Evolutionary conservation across 2,329 filamentous ascomycete genomes (phyloP).

Genomic region (Myriosclerotinia duriaeana): DNA sequence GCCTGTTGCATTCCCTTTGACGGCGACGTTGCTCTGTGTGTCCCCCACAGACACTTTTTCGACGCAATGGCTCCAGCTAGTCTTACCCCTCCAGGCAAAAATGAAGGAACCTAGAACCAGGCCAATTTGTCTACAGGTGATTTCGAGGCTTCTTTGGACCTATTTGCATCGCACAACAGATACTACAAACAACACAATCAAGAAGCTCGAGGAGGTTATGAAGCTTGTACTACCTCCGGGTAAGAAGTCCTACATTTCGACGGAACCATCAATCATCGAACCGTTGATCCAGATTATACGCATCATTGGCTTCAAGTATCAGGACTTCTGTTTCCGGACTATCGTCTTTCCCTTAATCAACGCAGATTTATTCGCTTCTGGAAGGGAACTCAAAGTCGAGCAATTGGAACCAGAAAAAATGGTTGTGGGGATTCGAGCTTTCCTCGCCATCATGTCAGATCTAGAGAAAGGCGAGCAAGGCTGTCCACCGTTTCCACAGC

Average conservation of each 20-base stretch:
- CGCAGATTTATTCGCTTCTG: conserved; percentile 77
- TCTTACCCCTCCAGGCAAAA: conserved; percentile 74
- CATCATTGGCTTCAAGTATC: conserved; percentile 89
- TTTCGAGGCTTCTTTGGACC: conserved; percentile 89
- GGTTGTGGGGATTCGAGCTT: conserved; percentile 94
- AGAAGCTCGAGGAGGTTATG: conserved; percentile 87
- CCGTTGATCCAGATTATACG: conserved; percentile 91
- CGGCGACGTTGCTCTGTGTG: conserved; percentile 82
- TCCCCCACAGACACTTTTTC: conserved; percentile 82
- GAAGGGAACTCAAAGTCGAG: conserved; percentile 66
- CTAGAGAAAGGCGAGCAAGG: conserved; percentile 79
- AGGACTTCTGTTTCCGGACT: conserved; percentile 86
- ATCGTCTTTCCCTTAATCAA: conserved; percentile 97
- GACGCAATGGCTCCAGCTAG: conserved; percentile 80
- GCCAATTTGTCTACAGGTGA: conserved; percentile 79
- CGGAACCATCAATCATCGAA: conserved; percentile 80
- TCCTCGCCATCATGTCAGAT: conserved; percentile 89
- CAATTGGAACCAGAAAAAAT: conserved; percentile 94
- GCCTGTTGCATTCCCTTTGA: conserved; percentile 83
- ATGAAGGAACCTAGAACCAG: conserved; percentile 80
- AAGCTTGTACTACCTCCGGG: conserved; percentile 78
- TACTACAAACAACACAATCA: conserved; percentile 61
- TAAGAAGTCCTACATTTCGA: conserved; percentile 77
- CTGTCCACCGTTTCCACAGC: conserved; percentile 78
- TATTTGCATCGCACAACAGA: conserved; percentile 87